A percentile compares a stretch with the other conserved stretches of the same genome.
Conservation (phyloP, 2,329 filamentous ascomycete genomes). For the Fusarium denticulatum region DNA sequence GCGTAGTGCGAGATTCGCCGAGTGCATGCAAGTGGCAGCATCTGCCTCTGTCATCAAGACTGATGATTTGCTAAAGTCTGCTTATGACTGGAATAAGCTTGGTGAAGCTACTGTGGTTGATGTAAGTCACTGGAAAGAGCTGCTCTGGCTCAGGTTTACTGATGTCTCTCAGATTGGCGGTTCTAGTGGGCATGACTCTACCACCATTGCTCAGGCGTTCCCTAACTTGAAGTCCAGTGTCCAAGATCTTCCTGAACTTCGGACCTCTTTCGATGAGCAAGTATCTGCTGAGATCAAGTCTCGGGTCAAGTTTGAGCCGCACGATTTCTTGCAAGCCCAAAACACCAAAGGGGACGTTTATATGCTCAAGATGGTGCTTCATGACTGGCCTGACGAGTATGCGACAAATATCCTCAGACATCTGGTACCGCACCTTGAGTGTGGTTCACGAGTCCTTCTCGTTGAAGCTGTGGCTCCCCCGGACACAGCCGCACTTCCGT, state of each 20-base stretch:
- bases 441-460: conserved; percentile 52
- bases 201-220: conserved; percentile 37
- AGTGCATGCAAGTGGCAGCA: conserved; percentile 22
- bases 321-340: conserved; percentile 52
- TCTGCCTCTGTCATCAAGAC: not conserved
- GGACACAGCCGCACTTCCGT: conserved; percentile 37
- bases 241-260: conserved; percentile 57
- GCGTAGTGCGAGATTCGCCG: conserved; percentile 21
- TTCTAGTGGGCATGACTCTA: conserved; percentile 38
- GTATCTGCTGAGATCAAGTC: conserved; percentile 40
- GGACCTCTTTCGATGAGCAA: not conserved
- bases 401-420: conserved; percentile 51
- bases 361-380: conserved; percentile 62
- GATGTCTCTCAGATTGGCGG: conserved; percentile 38
- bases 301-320: conserved; percentile 48
- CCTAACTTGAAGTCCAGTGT: conserved; percentile 55
- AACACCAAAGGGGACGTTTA: conserved; percentile 56
- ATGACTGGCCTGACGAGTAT: conserved; percentile 63
- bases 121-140: conserved; percentile 25
- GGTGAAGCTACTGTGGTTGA: conserved; percentile 42
- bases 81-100: conserved; percentile 39
- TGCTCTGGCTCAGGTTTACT: not conserved
- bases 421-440: conserved; percentile 55
- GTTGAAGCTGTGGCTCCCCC: conserved; percentile 47
- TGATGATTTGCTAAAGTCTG: conserved; percentile 13